Base-by-base conservation (phyloP, 805 yeast species). In the Hermanozyma aechmeae region DNA sequence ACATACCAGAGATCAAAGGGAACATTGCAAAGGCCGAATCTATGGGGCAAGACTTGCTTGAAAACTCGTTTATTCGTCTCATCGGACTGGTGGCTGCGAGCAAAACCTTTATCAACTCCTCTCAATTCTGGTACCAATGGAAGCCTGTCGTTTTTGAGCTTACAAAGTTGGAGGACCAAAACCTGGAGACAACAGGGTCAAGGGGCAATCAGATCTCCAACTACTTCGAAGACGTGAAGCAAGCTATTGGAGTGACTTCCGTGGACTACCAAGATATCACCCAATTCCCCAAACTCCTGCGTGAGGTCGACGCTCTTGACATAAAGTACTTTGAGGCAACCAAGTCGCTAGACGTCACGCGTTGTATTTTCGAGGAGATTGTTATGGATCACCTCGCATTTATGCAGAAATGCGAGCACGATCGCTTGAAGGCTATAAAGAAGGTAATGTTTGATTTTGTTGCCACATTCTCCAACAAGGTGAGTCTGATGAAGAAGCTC, bases 341-440 rank as follows among this genome's bases (percentile, higher is more conserved):
- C 7, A 52, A 58, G 25, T 69, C 66, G 23, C 60, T 82, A 38
- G 95, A 84, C 46, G 61, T 64, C 25, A 51, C 71, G 10, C 65
- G 94, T 34, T 79, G 92, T 50, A 75, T 73, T 26, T 63, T 82
- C 26, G 95, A 85, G 51, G 89, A 80, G 45, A 48, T 69, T 19
- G 63, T 79, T 32, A 68, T 79, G 50, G 87, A 79, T 40, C 87
- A 81, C 46, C 58, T 79, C 28, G 55, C 76, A 14, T 82, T 79
- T 48, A 74, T 84, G 82, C 89, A 83, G 49, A 71, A 76, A 43
- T 83, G 92, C 56, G 95, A 84, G 54, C 51, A 71, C 20, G 93
- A 84, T 53, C 68, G 95, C 38, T 60, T 81, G 34, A 66, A 68
- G 38, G 92, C 92, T 0, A 58, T 84, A 36, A 82, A 83, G 50